Base-by-base conservation (phyloP, 345 rosid species). In the Kernera saxatilis region DNA sequence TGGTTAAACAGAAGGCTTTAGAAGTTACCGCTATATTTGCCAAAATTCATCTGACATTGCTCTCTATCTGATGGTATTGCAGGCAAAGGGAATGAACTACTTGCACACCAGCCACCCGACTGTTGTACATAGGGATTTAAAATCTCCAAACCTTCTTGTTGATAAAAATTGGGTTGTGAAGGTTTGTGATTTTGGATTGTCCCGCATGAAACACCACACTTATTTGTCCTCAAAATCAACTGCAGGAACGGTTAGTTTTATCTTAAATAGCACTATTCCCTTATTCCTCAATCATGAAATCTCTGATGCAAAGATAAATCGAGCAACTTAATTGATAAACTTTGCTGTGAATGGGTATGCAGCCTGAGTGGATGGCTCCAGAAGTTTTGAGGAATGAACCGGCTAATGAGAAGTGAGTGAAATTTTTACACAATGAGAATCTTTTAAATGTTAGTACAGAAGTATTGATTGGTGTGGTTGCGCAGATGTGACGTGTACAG, bases 311-410 rank as follows among this genome's bases (percentile, higher is more conserved):
- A 61, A 44, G 52, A 62, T 32, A 45, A 60, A 10, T 7, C 0
- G 14, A 55, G 30, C 6, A 52, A 21, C 71, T 50, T 60, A 40
- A 39, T 62, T 44, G 51, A 44, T 27, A 63, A 22, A 5, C 30
- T 63, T 11, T 64, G n/a, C 30, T 63, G 37, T 19, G 56, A 17
- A 45, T 64, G 79, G 15, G 18, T 27, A 12, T 83, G 82, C 90
- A 94, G 99, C 97, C 99, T 13, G 99, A 94, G 76, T 94, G 99
- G 99, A 94, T 94, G 99, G 99, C 99, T 40, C 99, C 99, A 2
- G 99, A 94, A 89, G 90, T 94, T 67, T 82, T 94, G 62, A 86
- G 99, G 81, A 91, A 91, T 72, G 99, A 94, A 85, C 99, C 85
- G 2, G 96, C 99, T 65, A 82, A 88, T 55, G 99, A 94, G 81